phyloP scores from a whole-genome alignment of 306 rosid species.

The Prunus fruticosa region DNA sequence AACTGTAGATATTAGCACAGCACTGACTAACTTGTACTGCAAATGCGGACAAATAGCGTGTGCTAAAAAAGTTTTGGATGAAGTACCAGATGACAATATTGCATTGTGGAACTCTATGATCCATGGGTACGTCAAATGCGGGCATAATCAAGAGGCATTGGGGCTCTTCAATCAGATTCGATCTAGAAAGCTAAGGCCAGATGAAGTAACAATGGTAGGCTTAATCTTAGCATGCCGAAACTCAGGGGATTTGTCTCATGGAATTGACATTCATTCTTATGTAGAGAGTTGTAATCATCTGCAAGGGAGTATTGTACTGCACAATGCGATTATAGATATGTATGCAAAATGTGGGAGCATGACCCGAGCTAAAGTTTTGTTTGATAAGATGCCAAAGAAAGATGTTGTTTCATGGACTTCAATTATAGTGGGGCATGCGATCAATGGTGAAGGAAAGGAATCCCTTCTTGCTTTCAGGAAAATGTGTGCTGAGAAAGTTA shows the following conservation, averaged over 20 bases:
- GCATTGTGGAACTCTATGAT: slow-evolving; percentile 27
- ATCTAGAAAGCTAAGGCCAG: slow-evolving; percentile 15
- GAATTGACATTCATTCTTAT: slow-evolving; percentile 18
- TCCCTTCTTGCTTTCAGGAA: slow-evolving; percentile 11
- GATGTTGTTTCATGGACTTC: slow-evolving; percentile 28
- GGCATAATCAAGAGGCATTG: slow-evolving; percentile 15
- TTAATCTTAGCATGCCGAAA: slow-evolving; percentile 27
- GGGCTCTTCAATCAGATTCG: slow-evolving; percentile 14
- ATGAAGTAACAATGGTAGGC: slow-evolving; percentile 28
- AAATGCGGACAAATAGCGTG: slow-evolving; percentile 14
- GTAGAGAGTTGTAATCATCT: slow-evolving; percentile 13
- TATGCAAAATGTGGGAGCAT: slow-evolving; percentile 25
- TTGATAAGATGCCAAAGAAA: slow-evolving; percentile 19
- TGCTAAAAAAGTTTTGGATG: slow-evolving; percentile 16
- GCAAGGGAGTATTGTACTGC: slow-evolving; percentile 3
- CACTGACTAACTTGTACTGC: slow-evolving; percentile 14
- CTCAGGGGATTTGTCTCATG: slow-evolving; percentile 10
- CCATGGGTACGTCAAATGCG: slow-evolving; percentile 9
- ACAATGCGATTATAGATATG: slow-evolving; percentile 25
- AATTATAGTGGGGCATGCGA: slow-evolving; percentile 22
- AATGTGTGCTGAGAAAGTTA: slow-evolving; percentile 19
- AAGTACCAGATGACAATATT: slow-evolving; percentile 9
- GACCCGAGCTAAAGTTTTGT: slow-evolving; percentile 15
- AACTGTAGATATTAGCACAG: not conserved
- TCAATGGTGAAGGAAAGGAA: slow-evolving; percentile 23